Evolutionary conservation across 1,139 yeast species (phyloP).

Genomic region (Geotrichum histeridarum): DNA sequence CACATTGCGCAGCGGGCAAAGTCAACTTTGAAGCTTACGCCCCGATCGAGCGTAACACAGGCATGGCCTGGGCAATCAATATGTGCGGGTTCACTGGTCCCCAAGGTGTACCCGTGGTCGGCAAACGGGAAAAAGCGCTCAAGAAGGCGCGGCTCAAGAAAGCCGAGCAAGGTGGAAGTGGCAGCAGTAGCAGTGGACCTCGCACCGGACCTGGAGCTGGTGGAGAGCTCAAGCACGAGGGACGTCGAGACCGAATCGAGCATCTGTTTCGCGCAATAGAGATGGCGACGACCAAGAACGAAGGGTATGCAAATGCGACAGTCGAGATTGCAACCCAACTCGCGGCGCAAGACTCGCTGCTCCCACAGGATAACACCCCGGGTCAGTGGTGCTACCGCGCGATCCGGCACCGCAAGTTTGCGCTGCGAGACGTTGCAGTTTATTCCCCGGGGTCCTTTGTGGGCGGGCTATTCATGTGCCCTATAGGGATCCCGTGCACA

Average conservation of each 20-base stretch:
- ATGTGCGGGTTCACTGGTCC: slow-evolving; percentile 41
- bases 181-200: neutral
- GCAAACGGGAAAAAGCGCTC: neutral
- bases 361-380: neutral
- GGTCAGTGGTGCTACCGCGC: slow-evolving; percentile 50
- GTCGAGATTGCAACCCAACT: neutral
- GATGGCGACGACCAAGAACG: neutral
- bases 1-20: slow-evolving; percentile 55
- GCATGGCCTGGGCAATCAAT: slow-evolving; percentile 51
- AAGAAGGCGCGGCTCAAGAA: neutral
- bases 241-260: neutral
- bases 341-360: neutral
- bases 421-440: slow-evolving; percentile 45
- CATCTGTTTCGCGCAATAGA: neutral
- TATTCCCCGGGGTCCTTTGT: slow-evolving; percentile 58
- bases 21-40: slow-evolving; percentile 45
- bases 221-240: neutral
- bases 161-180: no score
- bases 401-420: slow-evolving; percentile 60
- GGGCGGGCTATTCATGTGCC: slow-evolving; percentile 62
- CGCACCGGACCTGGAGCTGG: neutral
- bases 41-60: slow-evolving; percentile 39
- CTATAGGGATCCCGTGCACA: slow-evolving; percentile 31
- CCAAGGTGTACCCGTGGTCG: neutral
- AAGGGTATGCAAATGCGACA: neutral